Evolutionary conservation across 208 protist genomes (phyloP).

Genomic region (Tritrichomonas foetus): DNA sequence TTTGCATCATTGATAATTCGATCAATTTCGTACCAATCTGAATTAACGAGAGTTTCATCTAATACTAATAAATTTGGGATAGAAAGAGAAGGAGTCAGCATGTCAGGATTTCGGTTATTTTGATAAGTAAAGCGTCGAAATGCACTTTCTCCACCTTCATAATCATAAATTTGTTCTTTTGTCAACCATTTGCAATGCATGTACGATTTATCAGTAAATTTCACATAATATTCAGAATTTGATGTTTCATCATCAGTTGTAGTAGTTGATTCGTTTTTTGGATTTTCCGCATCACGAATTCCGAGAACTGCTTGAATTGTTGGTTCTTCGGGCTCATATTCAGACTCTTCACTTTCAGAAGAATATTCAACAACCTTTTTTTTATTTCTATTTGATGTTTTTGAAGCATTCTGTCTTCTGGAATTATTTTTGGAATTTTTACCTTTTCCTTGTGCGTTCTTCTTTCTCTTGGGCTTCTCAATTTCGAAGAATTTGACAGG

Average conservation of each 20-base stretch:
- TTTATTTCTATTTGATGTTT: too few relatives aligned
- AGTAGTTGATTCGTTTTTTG: not conserved
- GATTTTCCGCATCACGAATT: not conserved
- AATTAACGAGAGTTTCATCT: not conserved
- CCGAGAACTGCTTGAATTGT: not conserved
- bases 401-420: too few relatives aligned
- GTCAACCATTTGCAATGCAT: conserved; percentile 18
- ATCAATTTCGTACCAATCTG: conserved; percentile 24
- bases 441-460: too few relatives aligned
- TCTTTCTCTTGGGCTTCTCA: too few relatives aligned
- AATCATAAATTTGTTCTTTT: not conserved
- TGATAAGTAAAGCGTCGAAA: not conserved
- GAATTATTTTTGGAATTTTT: too few relatives aligned
- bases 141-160: conserved; percentile 12
- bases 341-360: not conserved
- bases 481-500: too few relatives aligned
- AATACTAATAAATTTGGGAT: not conserved
- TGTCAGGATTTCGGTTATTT: not conserved
- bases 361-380: not conserved
- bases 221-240: not conserved
- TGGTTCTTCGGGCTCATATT: not conserved
- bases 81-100: not conserved
- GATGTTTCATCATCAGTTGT: not conserved
- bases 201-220: conserved; percentile 14
- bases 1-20: conserved; percentile 28